Evolutionary conservation across 257 asterid species (phyloP), one percentile per base, ranked within the genome.

Genomic region (Przewalskia tangutica): DNA sequence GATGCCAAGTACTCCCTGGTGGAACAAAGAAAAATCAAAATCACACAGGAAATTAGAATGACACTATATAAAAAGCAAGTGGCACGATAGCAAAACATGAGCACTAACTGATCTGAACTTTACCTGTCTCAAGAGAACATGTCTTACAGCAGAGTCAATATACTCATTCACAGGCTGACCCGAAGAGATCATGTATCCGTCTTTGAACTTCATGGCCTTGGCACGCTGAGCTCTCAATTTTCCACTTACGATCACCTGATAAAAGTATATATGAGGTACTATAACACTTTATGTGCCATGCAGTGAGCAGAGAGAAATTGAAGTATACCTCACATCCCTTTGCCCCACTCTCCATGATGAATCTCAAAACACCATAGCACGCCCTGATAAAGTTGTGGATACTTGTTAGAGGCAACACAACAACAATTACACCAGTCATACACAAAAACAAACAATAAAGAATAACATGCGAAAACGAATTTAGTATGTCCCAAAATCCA

Each of bases 121-220:
- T 79, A 88, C 92, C 94, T 89, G 92, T 84, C 92, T 84, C 73
- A 92, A 85, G 5, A 92, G 90, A 53, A 92, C 90, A 32, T 92
- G 93, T 82, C 97, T 85, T 20, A 92, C 94, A 42, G 91, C 97
- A 3, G 94, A 76, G 80, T 92, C 94, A 0, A 92, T 89, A 83
- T 87, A 92, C 27, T 90, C 94, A 23, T 90, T 88, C 53, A 90
- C 97, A 0, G 94, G 93, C 84, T 92, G 97, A 54, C 92, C 97
- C 64, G 91, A 92, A 18, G 93, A 89, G 63, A 92, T 87, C 95
- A 93, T 90, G 81, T 91, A 91, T 0, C 94, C 94, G 55, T 91
- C 93, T 82, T 89, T 93, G 88, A 89, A 90, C 77, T 91, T 88
- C 95, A 92, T 89, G 36, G 92, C 85, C 80, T 91, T 90, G 23